These are phyloP conservation scores for Rhodotorula toruloides DNA, from an alignment of 768 basidiomycete genomes.

Conservation along the genomic window DNA sequence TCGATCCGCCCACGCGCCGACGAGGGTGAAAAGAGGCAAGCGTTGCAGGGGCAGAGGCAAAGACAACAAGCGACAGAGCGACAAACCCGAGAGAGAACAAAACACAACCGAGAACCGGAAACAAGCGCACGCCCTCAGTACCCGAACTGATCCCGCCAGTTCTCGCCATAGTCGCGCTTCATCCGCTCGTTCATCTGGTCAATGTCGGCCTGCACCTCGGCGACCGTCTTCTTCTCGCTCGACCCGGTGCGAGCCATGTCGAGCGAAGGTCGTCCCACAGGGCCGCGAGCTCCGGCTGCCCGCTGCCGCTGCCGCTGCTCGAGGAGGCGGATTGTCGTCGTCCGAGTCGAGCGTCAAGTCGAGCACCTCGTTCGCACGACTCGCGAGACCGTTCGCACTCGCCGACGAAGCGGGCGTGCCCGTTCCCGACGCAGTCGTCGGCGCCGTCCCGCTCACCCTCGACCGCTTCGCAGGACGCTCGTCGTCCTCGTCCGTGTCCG, in stretches of 20 bases:
- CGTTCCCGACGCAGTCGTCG: slow-evolving; percentile 45
- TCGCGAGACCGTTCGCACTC: slow-evolving; percentile 42
- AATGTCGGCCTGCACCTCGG: slow-evolving; percentile 17
- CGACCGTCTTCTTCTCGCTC: slow-evolving; percentile 13
- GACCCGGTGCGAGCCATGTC: neutral
- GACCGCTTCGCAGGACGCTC: slow-evolving; percentile 41
- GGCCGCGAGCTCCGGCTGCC: neutral
- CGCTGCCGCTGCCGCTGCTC: neutral
- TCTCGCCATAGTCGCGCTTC: slow-evolving; percentile 11
- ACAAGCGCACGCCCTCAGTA: too few species aligned
- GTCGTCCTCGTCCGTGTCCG: slow-evolving; percentile 62
- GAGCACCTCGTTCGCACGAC: slow-evolving; percentile 58
- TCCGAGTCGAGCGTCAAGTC: slow-evolving; percentile 71
- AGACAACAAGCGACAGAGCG: too few species aligned
- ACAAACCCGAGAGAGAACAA: too few species aligned
- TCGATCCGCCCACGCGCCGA: too few species aligned
- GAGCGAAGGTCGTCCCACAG: neutral
- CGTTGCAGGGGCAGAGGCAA: too few species aligned
- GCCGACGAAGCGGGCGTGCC: slow-evolving; percentile 50
- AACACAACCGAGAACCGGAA: too few species aligned
- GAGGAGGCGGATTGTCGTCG: slow-evolving; percentile 54
- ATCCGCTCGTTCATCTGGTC: slow-evolving; percentile 19
- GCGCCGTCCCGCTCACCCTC: neutral
- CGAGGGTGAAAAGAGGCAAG: too few species aligned
- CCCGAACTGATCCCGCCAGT: neutral